Evolutionary conservation across 371 early-diverging fungal genomes (phyloP).

Genomic region (Chytridiales sp.): DNA sequence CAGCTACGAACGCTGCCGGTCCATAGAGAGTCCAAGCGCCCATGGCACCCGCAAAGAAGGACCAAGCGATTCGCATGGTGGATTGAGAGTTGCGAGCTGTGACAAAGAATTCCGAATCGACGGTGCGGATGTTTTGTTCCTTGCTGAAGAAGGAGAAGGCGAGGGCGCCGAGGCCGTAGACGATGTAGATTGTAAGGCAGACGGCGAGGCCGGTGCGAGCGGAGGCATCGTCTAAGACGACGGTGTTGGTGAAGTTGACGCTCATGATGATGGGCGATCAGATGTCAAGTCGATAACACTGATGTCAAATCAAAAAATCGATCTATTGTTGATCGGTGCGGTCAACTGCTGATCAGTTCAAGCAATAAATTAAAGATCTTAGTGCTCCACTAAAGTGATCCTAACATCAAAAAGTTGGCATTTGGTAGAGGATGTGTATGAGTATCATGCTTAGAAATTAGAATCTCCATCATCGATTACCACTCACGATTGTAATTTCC

Average conservation of each 20-base stretch:
- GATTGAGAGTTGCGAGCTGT: conserved; percentile 47
- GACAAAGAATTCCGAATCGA: conserved; percentile 52
- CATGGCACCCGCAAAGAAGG: conserved; percentile 38
- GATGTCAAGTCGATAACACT: background rate
- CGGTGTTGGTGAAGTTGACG: conserved; percentile 11
- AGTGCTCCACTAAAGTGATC: no score
- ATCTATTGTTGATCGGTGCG: no score
- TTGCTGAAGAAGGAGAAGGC: conserved; percentile 6
- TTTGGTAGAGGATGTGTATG: no score
- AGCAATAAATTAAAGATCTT: no score
- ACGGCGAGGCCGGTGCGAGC: conserved; percentile 12
- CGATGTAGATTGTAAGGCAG: conserved; percentile 12
- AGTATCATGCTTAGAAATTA: no score
- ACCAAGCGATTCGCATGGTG: conserved; percentile 33
- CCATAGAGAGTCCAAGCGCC: conserved; percentile 43
- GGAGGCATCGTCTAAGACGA: conserved; percentile 4
- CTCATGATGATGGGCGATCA: background rate
- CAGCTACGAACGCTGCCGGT: conserved; percentile 28
- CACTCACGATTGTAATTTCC: no score
- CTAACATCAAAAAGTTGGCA: no score
- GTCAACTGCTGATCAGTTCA: no score
- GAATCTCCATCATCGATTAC: no score
- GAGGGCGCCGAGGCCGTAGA: conserved; percentile 15
- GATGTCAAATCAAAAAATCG: background rate
- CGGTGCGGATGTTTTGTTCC: background rate